These are phyloP conservation scores for Cercophora newfieldiana DNA, from an alignment of 495 filamentous ascomycete genomes.

Conservation along the genomic window DNA sequence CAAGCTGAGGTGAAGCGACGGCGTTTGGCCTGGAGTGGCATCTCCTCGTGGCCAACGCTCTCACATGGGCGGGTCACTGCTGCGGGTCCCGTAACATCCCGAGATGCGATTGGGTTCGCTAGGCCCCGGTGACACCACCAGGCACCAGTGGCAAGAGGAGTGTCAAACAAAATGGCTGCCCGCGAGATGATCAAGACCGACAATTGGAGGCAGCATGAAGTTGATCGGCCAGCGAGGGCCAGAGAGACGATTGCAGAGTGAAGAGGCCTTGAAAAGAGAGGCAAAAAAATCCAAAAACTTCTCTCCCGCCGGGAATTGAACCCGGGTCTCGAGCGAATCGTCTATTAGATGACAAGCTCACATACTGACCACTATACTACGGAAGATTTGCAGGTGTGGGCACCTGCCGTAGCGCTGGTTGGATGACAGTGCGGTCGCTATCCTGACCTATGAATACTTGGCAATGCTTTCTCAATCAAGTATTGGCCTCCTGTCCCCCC, in stretches of 20 bases:
- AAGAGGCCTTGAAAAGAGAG: background rate
- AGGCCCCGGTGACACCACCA: background rate
- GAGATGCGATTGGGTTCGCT: background rate
- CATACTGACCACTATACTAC: slow-evolving; percentile 37
- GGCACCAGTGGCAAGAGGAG: background rate
- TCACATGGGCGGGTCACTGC: slow-evolving; percentile 11
- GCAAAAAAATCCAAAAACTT: slow-evolving; percentile 16
- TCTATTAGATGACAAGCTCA: slow-evolving; percentile 30
- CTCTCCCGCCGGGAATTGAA: slow-evolving; percentile 37
- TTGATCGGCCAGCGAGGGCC: too few species aligned
- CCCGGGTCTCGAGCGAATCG: slow-evolving; percentile 32
- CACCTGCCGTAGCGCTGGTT: slow-evolving; percentile 25
- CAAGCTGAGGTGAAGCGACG: background rate
- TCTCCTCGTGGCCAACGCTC: background rate
- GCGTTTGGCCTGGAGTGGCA: slow-evolving; percentile 8
- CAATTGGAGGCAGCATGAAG: too few species aligned
- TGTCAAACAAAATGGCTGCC: background rate
- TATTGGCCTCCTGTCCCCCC: background rate
- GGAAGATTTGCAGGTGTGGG: slow-evolving; percentile 30
- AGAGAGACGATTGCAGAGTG: background rate
- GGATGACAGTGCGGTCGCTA: background rate
- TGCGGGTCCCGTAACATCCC: background rate
- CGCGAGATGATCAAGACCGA: too few species aligned
- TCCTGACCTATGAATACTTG: background rate
- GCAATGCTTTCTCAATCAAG: background rate